Percentiles rank a stretch among this genome's conserved stretches.
These are phyloP conservation scores for Phytophthora meadii DNA, from an alignment of 352 stramenopile species.

Conservation along the genomic window DNA sequence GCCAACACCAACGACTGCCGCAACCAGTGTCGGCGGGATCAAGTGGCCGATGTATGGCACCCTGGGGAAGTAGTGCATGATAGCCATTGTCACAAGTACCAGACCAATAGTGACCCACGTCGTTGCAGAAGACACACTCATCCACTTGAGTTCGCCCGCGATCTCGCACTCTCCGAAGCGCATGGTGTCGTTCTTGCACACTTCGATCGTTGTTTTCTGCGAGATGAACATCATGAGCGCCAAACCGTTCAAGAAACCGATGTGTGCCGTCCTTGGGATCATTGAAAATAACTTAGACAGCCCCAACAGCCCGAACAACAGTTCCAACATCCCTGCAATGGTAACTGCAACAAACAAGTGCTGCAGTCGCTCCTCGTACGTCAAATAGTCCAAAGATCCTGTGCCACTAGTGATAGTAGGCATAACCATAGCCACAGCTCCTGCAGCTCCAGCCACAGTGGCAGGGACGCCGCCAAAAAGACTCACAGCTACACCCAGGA, in stretches of 20 bases:
- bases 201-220: slow-evolving; percentile 93
- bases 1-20: slow-evolving; percentile 72
- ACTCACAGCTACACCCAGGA: slow-evolving; percentile 90
- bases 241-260: slow-evolving; percentile 97
- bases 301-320: slow-evolving; percentile 80
- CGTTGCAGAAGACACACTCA: slow-evolving; percentile 58
- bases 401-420: slow-evolving; percentile 74
- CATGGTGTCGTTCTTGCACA: slow-evolving; percentile 60
- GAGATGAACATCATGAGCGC: slow-evolving; percentile 95
- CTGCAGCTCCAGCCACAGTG: slow-evolving; percentile 89
- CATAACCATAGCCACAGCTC: slow-evolving; percentile 93
- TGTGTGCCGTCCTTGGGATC: slow-evolving; percentile 94
- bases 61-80: slow-evolving; percentile 88
- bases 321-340: slow-evolving; percentile 86
- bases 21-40: slow-evolving; percentile 85
- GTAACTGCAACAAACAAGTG: slow-evolving; percentile 91
- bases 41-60: slow-evolving; percentile 64
- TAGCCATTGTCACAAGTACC: slow-evolving; percentile 81
- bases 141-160: slow-evolving; percentile 73
- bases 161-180: slow-evolving; percentile 83
- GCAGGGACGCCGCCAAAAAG: slow-evolving; percentile 88
- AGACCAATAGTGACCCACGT: slow-evolving; percentile 76
- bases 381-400: slow-evolving; percentile 58
- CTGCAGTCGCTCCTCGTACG: slow-evolving; percentile 72
- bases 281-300: slow-evolving; percentile 93